Conservation (phyloP, 192 early-diverging fungal genomes). For the Funneliformis geosporum region DNA sequence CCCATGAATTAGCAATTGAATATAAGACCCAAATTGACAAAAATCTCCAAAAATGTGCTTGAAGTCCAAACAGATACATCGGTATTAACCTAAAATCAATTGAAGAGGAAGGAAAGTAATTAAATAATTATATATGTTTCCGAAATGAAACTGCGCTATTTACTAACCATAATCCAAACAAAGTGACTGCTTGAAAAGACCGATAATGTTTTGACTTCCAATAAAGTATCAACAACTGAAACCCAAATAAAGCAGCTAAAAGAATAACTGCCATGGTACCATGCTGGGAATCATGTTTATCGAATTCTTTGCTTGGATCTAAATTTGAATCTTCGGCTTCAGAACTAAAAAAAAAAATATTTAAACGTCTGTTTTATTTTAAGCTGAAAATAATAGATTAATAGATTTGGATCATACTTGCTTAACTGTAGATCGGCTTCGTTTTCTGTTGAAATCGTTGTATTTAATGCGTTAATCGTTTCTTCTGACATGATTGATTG, state of each 20-base stretch:
- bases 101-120: not conserved
- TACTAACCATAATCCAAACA: slow-evolving; percentile 50
- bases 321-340: not conserved
- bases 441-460: not conserved
- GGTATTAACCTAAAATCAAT: slow-evolving; percentile 2
- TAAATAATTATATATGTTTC: not conserved
- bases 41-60: slow-evolving; percentile 29
- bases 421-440: not conserved
- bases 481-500: not conserved
- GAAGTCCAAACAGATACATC: slow-evolving; percentile 29
- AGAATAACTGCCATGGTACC: slow-evolving; percentile 59
- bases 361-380: not conserved
- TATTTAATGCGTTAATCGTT: not conserved
- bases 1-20: slow-evolving; percentile 17
- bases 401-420: not conserved
- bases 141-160: not conserved
- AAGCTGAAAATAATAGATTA: not conserved
- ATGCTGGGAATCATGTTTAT: slow-evolving; percentile 56
- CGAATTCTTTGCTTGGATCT: slow-evolving; percentile 24
- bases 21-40: slow-evolving; percentile 26
- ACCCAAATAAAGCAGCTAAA: slow-evolving; percentile 53
- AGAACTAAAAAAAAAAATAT: not conserved
- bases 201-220: slow-evolving; percentile 64
- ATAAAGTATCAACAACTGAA: slow-evolving; percentile 58
- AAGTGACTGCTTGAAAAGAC: slow-evolving; percentile 55